Base-by-base conservation (phyloP, 1,284 basidiomycete species). In the Leucoagaricus sp. region DNA sequence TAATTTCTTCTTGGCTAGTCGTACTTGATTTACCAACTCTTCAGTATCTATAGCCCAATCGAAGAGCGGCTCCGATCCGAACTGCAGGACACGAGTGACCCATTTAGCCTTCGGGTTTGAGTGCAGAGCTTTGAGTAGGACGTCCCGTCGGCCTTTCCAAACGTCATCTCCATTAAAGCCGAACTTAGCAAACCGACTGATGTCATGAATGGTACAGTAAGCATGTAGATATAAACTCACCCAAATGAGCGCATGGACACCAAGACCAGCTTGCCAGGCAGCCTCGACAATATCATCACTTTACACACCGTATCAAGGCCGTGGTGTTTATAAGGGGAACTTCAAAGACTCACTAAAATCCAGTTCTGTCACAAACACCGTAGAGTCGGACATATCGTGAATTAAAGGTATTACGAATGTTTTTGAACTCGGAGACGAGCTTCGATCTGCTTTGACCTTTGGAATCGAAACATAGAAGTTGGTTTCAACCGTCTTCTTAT, bases 331-430 rank as follows among this genome's bases (percentile, higher is more conserved):
- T 34, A n/a, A 19, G 21, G 17, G 9, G 4, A 13, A 4, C 7
- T 13, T 4, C 34, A 44, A 33, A 25, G 7, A 59, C 33, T 34
- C n/a, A 67, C 83, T 84, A 86, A 68, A 83, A 85, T 5, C 79
- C 82, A 19, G 74, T 63, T 8, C 74, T 70, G 58, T 88, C 84
- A 61, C 86, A 88, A 7, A 67, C 70, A 25, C 84, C 82, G 59
- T 88, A 88, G 33, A 88, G 68, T 19, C 86, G 82, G 31, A 88
- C 80, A 64, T 87, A 88, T 36, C 87, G 80, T n/a, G 78, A 75
- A 12, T 78, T 68, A 66, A 86, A 88, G 40, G 70, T 71, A 19
- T 76, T 63, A 44, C 79, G 77, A 51, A 88, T 86, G 59, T 85
- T 77, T 23, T 69, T 67, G 63, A 89, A 89, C 51, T 88, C 85